Percentiles rank a stretch among this genome's conserved stretches.
These are phyloP conservation scores for Rhizomucor miehei DNA, from an alignment of 371 early-diverging fungal species.

Conservation along the genomic window DNA sequence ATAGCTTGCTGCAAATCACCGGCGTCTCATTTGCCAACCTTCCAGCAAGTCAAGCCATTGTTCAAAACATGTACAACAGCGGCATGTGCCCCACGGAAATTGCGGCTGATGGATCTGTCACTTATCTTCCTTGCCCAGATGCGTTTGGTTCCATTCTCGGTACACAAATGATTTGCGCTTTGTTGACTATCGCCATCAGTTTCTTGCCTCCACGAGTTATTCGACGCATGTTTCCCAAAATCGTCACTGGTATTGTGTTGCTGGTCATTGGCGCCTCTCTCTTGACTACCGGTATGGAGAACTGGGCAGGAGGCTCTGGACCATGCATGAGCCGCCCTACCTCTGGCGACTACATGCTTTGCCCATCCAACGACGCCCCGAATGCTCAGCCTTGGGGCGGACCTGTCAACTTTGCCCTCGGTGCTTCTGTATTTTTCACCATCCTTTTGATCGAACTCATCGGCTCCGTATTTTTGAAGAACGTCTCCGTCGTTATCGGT, in stretches of 20 bases:
- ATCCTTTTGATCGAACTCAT: constrained; percentile 56
- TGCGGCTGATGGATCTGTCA: constrained; percentile 34
- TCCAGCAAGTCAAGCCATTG: constrained; percentile 30
- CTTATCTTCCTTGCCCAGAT: constrained; percentile 48
- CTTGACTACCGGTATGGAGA: constrained; percentile 40
- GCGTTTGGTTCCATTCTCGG: constrained; percentile 58
- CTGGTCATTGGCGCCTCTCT: constrained; percentile 51
- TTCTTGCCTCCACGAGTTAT: constrained; percentile 50
- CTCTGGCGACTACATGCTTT: constrained; percentile 26
- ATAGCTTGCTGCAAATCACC: constrained; percentile 29
- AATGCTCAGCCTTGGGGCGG: constrained; percentile 53
- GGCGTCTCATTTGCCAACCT: constrained; percentile 40
- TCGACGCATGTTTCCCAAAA: constrained; percentile 49
- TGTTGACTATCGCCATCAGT: constrained; percentile 40
- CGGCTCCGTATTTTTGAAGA: constrained; percentile 58
- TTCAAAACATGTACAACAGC: constrained; percentile 46
- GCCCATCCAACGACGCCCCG: constrained; percentile 43
- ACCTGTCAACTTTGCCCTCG: constrained; percentile 49
- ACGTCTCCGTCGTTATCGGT: constrained; percentile 56
- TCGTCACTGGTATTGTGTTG: constrained; percentile 52
- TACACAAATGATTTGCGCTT: constrained; percentile 50
- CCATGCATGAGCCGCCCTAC: constrained; percentile 37
- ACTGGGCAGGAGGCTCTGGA: constrained; percentile 52
- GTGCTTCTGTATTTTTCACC: constrained; percentile 52
- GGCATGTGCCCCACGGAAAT: constrained; percentile 47